Percentiles rank a stretch among this genome's conserved stretches.
Evolutionary conservation across 352 stramenopile genomes (phyloP).

Genomic region (Phytopythium aichiense): DNA sequence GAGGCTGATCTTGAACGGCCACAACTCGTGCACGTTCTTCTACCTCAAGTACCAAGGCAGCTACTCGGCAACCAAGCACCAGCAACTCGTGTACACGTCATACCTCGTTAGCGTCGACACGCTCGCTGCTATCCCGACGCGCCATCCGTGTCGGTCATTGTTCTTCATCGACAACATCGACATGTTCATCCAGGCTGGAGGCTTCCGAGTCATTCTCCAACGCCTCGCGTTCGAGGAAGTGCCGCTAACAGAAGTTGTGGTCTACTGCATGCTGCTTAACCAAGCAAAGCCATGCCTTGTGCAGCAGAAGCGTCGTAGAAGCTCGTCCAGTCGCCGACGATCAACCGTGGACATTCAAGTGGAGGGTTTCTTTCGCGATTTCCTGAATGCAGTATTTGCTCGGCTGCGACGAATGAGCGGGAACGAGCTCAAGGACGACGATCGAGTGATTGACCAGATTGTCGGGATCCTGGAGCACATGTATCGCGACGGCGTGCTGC

Average conservation of each 20-base stretch:
- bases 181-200: slow-evolving; percentile 78
- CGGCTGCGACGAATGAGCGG: slow-evolving; percentile 59
- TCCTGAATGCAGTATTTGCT: slow-evolving; percentile 66
- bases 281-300: slow-evolving; percentile 73
- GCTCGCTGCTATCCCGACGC: slow-evolving; percentile 45
- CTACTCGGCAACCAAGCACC: slow-evolving; percentile 50
- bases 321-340: slow-evolving; percentile 28
- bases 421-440: slow-evolving; percentile 79
- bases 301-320: slow-evolving; percentile 54
- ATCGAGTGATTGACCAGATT: slow-evolving; percentile 73
- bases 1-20: slow-evolving; percentile 74
- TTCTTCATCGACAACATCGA: slow-evolving; percentile 86
- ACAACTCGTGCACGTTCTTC: slow-evolving; percentile 78
- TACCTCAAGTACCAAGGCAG: slow-evolving; percentile 79
- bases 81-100: slow-evolving; percentile 68
- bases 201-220: slow-evolving; percentile 69
- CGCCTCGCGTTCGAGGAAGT: slow-evolving; percentile 42
- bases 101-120: slow-evolving; percentile 65
- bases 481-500: slow-evolving; percentile 57
- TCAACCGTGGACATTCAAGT: slow-evolving; percentile 37
- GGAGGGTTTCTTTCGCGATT: slow-evolving; percentile 79
- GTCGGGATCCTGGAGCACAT: slow-evolving; percentile 64
- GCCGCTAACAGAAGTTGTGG: slow-evolving; percentile 48
- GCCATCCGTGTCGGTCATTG: slow-evolving; percentile 70
- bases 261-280: slow-evolving; percentile 66